Evolutionary conservation across 2,329 filamentous ascomycete genomes (phyloP), one percentile per base, ranked within the genome.

Genomic region (Diaporthe eres): DNA sequence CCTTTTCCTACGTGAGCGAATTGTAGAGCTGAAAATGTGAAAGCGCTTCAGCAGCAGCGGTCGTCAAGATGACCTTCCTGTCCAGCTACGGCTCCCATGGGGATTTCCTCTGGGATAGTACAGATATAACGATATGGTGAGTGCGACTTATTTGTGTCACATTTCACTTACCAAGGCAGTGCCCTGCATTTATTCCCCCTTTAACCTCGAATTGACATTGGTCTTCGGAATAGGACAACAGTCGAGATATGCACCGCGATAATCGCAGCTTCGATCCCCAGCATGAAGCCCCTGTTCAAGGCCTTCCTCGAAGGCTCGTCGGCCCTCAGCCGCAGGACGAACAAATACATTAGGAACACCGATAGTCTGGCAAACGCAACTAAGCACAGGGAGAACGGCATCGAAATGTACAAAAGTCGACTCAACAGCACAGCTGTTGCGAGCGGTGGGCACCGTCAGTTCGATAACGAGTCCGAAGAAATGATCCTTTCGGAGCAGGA

Each of bases 51-150:
- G 63, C 31, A 25, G 63, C 63, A 67, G 63, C 63, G 10, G 37
- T 51, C 4, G 47, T 68, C 28, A 82, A 81, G 63, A 80, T 81
- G 51, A 79, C 78, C 4, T 82, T 77, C 71, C 71, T 82, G 9
- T 44, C 73, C 10, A 71, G 75, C 39, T 81, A 81, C 61, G 80
- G 80, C 9, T 78, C 80, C 19, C 77, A 80, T n/a, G 80, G 79
- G 10, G 81, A 82, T 71, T 81, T 81, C 34, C 75, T 82, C n/a
- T 82, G 71, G 53, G 80, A 82, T 60, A 80, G 78, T 37, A 75
- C 77, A 0, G 80, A 82, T n/a, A 77, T 82, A 9, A 82, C 81
- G 0, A 82, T 82, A 10, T n/a, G n/a, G n/a, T n/a, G n/a, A n/a
- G n/a, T n/a, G n/a, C n/a, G n/a, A n/a, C n/a, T n/a, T n/a, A n/a